These are phyloP conservation scores for Aspergillus aculeatus DNA, from an alignment of 2,329 filamentous ascomycete genomes.

Conservation along the genomic window DNA sequence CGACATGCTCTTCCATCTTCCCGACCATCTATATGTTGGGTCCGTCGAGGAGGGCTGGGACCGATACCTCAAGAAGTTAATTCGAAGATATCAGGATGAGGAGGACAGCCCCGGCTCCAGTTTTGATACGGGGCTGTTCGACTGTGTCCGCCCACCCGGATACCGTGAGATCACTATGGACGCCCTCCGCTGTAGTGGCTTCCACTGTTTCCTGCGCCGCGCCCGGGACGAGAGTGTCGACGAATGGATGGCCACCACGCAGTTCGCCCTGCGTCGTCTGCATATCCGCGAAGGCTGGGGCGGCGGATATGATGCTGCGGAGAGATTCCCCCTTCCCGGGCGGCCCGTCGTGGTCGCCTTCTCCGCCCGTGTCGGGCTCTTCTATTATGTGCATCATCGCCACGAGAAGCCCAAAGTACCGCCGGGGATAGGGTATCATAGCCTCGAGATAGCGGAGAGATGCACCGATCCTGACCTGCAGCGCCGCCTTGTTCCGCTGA, in stretches of 20 bases:
- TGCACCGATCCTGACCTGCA: conserved; percentile 13
- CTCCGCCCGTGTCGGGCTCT: conserved; percentile 12
- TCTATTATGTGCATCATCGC: conserved; percentile 16
- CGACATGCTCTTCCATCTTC: conserved; percentile 10
- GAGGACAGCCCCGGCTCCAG: neutral
- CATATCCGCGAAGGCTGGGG: neutral
- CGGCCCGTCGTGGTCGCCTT: conserved; percentile 17
- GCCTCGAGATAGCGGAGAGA: conserved; percentile 5
- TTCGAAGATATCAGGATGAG: neutral
- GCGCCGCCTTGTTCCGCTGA: conserved; percentile 15
- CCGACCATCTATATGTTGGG: conserved; percentile 10
- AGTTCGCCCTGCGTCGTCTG: conserved; percentile 11
- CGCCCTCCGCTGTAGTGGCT: conserved; percentile 4
- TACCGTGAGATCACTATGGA: conserved; percentile 14
- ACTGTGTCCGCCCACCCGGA: conserved; percentile 14
- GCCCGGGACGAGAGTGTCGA: conserved; percentile 9
- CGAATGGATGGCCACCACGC: conserved; percentile 14
- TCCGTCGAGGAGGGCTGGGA: conserved; percentile 17
- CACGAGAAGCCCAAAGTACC: neutral
- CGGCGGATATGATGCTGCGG: neutral
- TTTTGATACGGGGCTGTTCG: conserved; percentile 3
- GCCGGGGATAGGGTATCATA: neutral
- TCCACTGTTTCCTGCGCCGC: conserved; percentile 14
- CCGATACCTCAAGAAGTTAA: conserved; percentile 6
- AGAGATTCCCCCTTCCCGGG: neutral